Conservation (phyloP, 345 rosid species). For the Brassica carinata region DNA sequence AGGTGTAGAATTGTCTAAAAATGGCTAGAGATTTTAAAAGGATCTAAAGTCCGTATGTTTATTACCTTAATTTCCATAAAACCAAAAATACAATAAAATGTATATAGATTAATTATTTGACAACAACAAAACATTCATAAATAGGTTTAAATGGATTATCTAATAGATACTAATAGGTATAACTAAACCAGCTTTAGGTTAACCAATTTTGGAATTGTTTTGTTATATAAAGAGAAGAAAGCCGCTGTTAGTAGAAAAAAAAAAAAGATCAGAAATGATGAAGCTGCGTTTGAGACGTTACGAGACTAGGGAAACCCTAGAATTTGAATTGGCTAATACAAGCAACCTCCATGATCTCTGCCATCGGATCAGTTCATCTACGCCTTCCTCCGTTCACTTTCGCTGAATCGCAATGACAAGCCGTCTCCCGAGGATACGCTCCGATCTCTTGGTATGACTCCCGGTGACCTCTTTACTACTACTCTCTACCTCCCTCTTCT, state of each 20-base stretch:
- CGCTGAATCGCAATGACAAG: conserved; percentile 72
- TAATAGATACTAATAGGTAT: too few relatives aligned
- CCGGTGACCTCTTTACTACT: conserved; percentile 46
- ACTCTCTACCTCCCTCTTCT: neutral
- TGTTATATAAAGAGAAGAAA: neutral
- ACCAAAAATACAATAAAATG: too few relatives aligned
- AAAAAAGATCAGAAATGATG: neutral
- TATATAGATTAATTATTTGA: too few relatives aligned
- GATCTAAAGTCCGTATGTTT: too few relatives aligned
- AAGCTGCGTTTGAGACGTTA: neutral
- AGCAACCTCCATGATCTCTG: neutral
- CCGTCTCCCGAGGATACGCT: conserved; percentile 54
- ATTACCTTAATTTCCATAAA: too few relatives aligned
- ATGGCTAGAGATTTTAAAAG: too few relatives aligned
- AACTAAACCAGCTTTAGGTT: too few relatives aligned
- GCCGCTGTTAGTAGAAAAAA: neutral
- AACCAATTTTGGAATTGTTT: too few relatives aligned
- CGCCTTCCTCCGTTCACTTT: conserved; percentile 52
- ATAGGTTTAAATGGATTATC: too few relatives aligned
- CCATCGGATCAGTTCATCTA: neutral
- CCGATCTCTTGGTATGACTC: conserved; percentile 56
- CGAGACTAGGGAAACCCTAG: neutral
- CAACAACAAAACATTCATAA: too few relatives aligned
- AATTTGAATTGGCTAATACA: neutral
- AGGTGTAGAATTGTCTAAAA: too few relatives aligned